These are phyloP conservation scores for Tubosaeta brunneosetosa DNA, from an alignment of 768 basidiomycete genomes.

Conservation along the genomic window DNA sequence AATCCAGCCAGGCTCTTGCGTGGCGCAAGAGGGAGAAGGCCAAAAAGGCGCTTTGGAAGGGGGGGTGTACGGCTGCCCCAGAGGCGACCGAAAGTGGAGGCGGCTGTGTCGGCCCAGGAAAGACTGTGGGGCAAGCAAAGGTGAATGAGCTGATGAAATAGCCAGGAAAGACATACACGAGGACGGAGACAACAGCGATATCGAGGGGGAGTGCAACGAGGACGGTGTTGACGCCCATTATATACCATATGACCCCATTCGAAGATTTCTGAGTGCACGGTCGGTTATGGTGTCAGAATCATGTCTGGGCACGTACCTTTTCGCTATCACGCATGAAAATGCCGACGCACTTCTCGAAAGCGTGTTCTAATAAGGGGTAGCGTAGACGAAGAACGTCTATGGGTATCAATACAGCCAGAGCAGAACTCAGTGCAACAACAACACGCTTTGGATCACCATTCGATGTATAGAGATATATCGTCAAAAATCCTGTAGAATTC, in stretches of 20 bases:
- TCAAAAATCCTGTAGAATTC: slow-evolving; percentile 52
- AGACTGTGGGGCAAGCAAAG: slow-evolving; percentile 44
- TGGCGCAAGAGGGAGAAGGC: slow-evolving; percentile 62
- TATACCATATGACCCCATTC: slow-evolving; percentile 88
- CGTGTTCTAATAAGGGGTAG: slow-evolving; percentile 55
- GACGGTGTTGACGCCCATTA: slow-evolving; percentile 78
- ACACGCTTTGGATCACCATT: slow-evolving; percentile 48
- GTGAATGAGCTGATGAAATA: neutral
- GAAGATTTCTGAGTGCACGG: slow-evolving; percentile 41
- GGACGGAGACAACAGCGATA: slow-evolving; percentile 82
- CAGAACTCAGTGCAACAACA: slow-evolving; percentile 57
- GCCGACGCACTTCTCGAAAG: slow-evolving; percentile 70
- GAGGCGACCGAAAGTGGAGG: slow-evolving; percentile 87
- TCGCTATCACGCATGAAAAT: slow-evolving; percentile 90
- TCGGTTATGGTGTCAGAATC: neutral
- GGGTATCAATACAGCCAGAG: slow-evolving; percentile 64
- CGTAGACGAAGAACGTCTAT: slow-evolving; percentile 72
- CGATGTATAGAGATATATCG: slow-evolving; percentile 51
- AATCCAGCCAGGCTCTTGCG: slow-evolving; percentile 87
- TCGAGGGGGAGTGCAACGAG: slow-evolving; percentile 77
- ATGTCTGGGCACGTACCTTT: slow-evolving; percentile 42
- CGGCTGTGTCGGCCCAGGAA: slow-evolving; percentile 94
- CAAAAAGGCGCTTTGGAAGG: slow-evolving; percentile 47
- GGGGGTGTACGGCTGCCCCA: slow-evolving; percentile 67
- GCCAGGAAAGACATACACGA: slow-evolving; percentile 59